These are phyloP conservation scores for Macrolepiota dolichaula DNA, from an alignment of 768 basidiomycete species.

Conservation along the genomic window DNA sequence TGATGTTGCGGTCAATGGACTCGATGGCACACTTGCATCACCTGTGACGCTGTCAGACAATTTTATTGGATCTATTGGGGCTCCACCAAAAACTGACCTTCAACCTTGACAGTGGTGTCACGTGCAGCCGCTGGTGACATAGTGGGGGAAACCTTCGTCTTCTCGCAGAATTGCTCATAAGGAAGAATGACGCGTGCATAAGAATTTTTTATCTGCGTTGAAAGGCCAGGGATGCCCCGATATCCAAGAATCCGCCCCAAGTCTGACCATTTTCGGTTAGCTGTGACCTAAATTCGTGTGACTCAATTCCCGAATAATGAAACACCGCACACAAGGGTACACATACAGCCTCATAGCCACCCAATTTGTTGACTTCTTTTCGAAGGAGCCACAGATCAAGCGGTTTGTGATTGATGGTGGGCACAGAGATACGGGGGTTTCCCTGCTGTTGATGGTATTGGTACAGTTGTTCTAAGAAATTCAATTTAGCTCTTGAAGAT, in stretches of 20 bases:
- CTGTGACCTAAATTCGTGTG: conserved; percentile 58
- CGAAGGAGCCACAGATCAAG: conserved; percentile 92
- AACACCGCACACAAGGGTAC: conserved; percentile 14
- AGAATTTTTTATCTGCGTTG: conserved; percentile 85
- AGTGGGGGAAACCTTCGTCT: conserved; percentile 63
- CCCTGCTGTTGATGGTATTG: conserved; percentile 96
- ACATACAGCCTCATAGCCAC: conserved; percentile 83
- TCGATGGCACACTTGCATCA: conserved; percentile 61
- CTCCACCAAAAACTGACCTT: conserved; percentile 30
- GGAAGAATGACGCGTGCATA: conserved; percentile 91
- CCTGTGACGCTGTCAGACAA: conserved; percentile 27
- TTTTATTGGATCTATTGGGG: conserved; percentile 35
- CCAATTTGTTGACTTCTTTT: conserved; percentile 86
- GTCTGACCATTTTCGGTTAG: conserved; percentile 84
- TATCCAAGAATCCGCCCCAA: conserved; percentile 83
- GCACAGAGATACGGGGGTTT: conserved; percentile 85
- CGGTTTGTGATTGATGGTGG: conserved; percentile 89
- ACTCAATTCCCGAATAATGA: conserved; percentile 16
- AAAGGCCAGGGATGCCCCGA: conserved; percentile 76
- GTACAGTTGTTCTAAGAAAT: conserved; percentile 95
- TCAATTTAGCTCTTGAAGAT: conserved; percentile 92
- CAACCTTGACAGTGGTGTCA: conserved; percentile 48
- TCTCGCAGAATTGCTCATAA: conserved; percentile 88
- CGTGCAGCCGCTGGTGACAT: conserved; percentile 43
- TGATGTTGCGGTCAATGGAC: conserved; percentile 74